A percentile compares a stretch with the other conserved stretches of the same genome.
These are phyloP conservation scores for Quercus aquifolioides DNA, from an alignment of 306 rosid genomes.

Conservation along the genomic window DNA sequence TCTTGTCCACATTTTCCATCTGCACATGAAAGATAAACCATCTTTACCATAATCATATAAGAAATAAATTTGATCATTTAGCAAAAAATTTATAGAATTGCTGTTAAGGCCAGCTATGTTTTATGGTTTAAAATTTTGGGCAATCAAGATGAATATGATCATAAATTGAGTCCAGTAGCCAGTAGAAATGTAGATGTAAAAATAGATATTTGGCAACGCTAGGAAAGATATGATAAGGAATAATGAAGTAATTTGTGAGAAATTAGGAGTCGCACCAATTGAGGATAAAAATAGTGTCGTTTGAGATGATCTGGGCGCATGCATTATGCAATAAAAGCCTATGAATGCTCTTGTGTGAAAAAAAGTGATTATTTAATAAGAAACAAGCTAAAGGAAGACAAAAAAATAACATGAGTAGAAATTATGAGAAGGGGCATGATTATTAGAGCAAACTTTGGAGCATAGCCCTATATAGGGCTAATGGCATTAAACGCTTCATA, in stretches of 20 bases:
- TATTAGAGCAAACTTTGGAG: too few species aligned
- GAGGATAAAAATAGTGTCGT: background rate
- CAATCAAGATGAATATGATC: background rate
- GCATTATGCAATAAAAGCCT: too few species aligned
- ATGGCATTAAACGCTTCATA: too few species aligned
- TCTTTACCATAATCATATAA: background rate
- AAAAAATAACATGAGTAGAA: too few species aligned
- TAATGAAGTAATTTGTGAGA: background rate
- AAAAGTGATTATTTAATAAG: too few species aligned
- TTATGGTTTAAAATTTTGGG: background rate
- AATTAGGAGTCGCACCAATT: background rate
- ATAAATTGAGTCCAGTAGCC: background rate
- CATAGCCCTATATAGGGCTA: too few species aligned
- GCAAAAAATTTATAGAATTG: too few species aligned
- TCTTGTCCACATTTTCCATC: slow-evolving; percentile 21
- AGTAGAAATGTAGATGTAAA: background rate
- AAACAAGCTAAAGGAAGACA: too few species aligned
- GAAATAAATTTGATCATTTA: background rate
- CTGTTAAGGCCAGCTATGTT: background rate
- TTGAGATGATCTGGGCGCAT: too few species aligned
- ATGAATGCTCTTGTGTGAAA: too few species aligned
- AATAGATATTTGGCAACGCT: background rate
- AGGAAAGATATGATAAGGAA: background rate
- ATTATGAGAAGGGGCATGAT: too few species aligned
- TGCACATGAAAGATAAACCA: slow-evolving; percentile 8